A percentile compares a stretch with the other conserved stretches of the same genome.
Evolutionary conservation across 1,284 basidiomycete species (phyloP).

Genomic region (Ceraceosorus guamensis): DNA sequence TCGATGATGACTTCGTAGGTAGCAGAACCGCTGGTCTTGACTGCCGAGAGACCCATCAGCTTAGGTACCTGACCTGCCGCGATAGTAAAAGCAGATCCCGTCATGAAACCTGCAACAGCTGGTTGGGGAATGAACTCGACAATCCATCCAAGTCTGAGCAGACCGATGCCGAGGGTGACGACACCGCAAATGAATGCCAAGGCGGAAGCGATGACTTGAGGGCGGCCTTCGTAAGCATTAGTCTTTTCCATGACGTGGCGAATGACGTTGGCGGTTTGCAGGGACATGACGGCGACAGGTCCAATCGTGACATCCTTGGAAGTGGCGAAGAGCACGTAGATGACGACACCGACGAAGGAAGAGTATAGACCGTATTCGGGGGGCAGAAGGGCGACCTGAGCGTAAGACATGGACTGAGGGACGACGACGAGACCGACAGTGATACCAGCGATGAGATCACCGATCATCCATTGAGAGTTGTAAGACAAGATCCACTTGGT

Average conservation of each 20-base stretch:
- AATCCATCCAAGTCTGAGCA: conserved; percentile 87
- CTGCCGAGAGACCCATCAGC: conserved; percentile 34
- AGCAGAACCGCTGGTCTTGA: conserved; percentile 48
- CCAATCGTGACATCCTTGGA: conserved; percentile 49
- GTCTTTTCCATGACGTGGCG: conserved; percentile 16
- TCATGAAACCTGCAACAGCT: conserved; percentile 78
- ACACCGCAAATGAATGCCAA: conserved; percentile 84
- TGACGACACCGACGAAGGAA: conserved; percentile 75
- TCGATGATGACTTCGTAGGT: conserved; percentile 87
- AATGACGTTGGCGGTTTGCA: conserved; percentile 65
- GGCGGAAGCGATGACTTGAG: conserved; percentile 71
- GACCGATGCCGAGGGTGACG: conserved; percentile 82
- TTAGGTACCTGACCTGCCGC: conserved; percentile 44
- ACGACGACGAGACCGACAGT: conserved; percentile 49
- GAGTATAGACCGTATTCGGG: conserved; percentile 90
- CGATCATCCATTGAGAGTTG: conserved; percentile 46
- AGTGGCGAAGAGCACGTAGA: conserved; percentile 55
- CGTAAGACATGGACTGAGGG: conserved; percentile 53
- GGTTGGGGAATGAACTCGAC: conserved; percentile 89
- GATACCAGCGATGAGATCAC: conserved; percentile 49
- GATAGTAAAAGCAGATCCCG: conserved; percentile 49
- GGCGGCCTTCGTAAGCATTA: conserved; percentile 14
- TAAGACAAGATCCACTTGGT: conserved; percentile 48
- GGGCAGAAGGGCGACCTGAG: conserved; percentile 72
- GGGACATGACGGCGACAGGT: conserved; percentile 78